Evolutionary conservation across 306 rosid species (phyloP), one percentile per base, ranked within the genome.

Genomic region (Hylodesmum podocarpum): DNA sequence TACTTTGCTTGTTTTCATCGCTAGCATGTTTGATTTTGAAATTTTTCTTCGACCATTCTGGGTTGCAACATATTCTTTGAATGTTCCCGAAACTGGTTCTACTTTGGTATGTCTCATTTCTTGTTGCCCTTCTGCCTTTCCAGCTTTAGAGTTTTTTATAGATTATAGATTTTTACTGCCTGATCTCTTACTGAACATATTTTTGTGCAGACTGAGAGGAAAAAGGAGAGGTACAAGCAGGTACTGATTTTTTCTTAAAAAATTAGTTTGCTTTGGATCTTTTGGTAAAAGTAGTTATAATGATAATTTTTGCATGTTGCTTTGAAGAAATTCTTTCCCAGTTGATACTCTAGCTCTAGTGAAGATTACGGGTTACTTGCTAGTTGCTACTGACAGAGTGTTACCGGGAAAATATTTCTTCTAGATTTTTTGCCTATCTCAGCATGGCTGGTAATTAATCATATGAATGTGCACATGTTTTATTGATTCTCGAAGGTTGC

Each of bases 161-260:
- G 22, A 73, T 28, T 12, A 5, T 69, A 34, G 22, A n/a, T 12
- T 7, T 66, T 54, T 37, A 24, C 19, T 11, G 16, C 18, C 21
- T 8, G 28, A 50, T 54, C 59, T 73, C 78, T 81, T 50, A 87
- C 80, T 18, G 13, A 36, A 13, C 9, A 15, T 67, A 51, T 64
- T 86, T 21, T 61, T 72, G 40, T 83, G 88, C 92, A 95, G 99
- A 90, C 80, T 37, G 92, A 84, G 83, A 87, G 84, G 82, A 78
- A 76, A 19, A 90, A 83, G 84, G 88, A 87, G 81, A 89, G 99
- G 79, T 79, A 40, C 77, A 89, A 89, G 83, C 96, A 92, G 99
- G 99, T 95, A 91, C 27, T 68, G 22, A 14, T 83, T 47, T 73
- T 5, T 37, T 66, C 50, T 77, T 77, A 22, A 24, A 15, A 22